phyloP scores from a whole-genome alignment of 352 stramenopile genomes.

The Saprolegnia diclina region DNA sequence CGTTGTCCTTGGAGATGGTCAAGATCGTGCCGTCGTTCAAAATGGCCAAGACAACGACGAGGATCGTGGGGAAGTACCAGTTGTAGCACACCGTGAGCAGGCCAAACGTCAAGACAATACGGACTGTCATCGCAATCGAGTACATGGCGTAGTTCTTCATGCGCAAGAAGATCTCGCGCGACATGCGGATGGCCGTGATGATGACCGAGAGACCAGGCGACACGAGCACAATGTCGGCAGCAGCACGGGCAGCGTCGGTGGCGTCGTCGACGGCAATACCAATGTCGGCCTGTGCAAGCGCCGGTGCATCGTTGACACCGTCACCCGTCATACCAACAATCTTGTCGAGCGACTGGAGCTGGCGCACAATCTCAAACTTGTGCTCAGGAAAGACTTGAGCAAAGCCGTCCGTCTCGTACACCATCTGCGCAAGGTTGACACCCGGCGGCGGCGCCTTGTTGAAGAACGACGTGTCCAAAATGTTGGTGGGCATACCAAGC shows the following conservation, averaged over 20 bases:
- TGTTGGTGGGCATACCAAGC: slow-evolving; percentile 62
- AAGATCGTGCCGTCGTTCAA: slow-evolving; percentile 86
- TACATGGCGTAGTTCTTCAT: slow-evolving; percentile 93
- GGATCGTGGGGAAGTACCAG: slow-evolving; percentile 82
- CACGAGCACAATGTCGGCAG: slow-evolving; percentile 85
- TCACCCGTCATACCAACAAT: slow-evolving; percentile 84
- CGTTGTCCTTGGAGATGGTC: slow-evolving; percentile 76
- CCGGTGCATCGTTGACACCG: slow-evolving; percentile 91
- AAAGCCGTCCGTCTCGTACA: slow-evolving; percentile 57
- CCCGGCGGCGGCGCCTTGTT: slow-evolving; percentile 27
- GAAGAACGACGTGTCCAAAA: slow-evolving; percentile 36
- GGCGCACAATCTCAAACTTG: slow-evolving; percentile 86
- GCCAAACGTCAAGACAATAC: slow-evolving; percentile 85
- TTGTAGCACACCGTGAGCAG: slow-evolving; percentile 85
- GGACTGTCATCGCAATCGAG: slow-evolving; percentile 83
- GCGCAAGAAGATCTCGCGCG: slow-evolving; percentile 83
- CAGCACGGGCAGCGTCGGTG: slow-evolving; percentile 84
- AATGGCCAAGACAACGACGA: slow-evolving; percentile 87
- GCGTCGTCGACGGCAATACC: slow-evolving; percentile 88
- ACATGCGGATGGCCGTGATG: slow-evolving; percentile 85
- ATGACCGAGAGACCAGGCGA: slow-evolving; percentile 82
- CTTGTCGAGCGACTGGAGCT: slow-evolving; percentile 41
- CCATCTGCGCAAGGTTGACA: slow-evolving; percentile 34
- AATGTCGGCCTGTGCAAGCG: slow-evolving; percentile 84
- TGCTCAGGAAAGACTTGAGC: slow-evolving; percentile 88